Evolutionary conservation across 345 rosid genomes (phyloP), one percentile per base, ranked within the genome.

Genomic region (Rhodomyrtus tomentosa): DNA sequence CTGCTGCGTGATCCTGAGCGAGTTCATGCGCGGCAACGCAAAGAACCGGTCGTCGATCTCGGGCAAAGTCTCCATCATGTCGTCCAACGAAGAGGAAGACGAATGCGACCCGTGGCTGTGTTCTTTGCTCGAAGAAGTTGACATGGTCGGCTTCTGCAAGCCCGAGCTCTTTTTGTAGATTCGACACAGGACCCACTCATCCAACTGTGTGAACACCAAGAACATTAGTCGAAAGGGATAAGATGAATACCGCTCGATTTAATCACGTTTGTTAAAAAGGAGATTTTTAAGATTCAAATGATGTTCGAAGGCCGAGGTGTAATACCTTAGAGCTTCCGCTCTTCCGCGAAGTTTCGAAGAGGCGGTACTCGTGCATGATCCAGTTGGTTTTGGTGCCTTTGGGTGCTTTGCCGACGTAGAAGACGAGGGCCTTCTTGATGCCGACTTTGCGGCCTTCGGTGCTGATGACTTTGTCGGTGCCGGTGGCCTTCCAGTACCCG

Each of bases 291-390:
- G 79, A 32, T 68, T 16, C 40, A 18, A 36, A 20, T 20, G 13
- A 68, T 21, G 55, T 1, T 16, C 54, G 54, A 50, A 15, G 32
- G 49, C 15, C 24, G 38, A 40, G 4, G 38, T 10, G 4, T 48
- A 29, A 45, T 87, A 96, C 98, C 95, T 85, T 95, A 42, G 96
- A 22, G 91, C 96, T 93, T 82, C 98, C 96, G 55, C n/a, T 83
- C 85, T 91, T 92, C 50, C 94, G 89, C 82, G 92, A 84, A 40
- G 84, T 53, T 29, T 90, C 97, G n/a, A 68, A 24, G 80, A 97
- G 93, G 74, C 99, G 95, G 84, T 95, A 97, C 85, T 97, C 99
- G 74, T 97, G 99, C 99, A 97, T 95, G 83, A 97, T 97, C 99
- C 99, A 97, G 91, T 95, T 97, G 18, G 99, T 97, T 89, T 97